These are phyloP conservation scores for Ostreobium quekettii DNA, from an alignment of 139 green algal species.

Conservation along the genomic window DNA sequence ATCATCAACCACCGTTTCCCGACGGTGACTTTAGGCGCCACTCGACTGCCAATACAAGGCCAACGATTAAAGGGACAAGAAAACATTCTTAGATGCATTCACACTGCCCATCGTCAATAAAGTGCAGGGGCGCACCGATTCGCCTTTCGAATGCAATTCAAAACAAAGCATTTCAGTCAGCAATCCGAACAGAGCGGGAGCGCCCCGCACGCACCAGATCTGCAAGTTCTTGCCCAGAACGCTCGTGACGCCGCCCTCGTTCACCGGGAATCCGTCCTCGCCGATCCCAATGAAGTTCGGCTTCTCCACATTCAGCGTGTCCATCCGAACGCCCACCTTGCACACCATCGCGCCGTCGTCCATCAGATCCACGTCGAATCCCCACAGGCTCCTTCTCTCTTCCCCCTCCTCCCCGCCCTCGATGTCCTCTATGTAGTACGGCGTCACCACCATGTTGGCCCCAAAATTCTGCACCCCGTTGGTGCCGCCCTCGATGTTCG, in stretches of 20 bases:
- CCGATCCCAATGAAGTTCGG: slow-evolving; percentile 51
- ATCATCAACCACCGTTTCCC: too few relatives aligned
- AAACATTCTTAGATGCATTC: neutral
- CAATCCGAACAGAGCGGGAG: neutral
- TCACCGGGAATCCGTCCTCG: slow-evolving; percentile 46
- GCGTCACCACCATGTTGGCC: neutral
- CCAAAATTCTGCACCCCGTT: slow-evolving; percentile 38
- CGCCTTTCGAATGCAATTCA: neutral
- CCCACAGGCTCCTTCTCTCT: neutral
- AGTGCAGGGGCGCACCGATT: neutral
- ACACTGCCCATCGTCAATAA: neutral
- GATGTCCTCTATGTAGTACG: neutral
- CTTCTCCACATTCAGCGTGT: slow-evolving; percentile 37
- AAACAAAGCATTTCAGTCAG: neutral
- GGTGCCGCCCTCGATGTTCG: slow-evolving; percentile 34
- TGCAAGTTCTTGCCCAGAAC: slow-evolving; percentile 49
- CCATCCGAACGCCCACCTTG: slow-evolving; percentile 16
- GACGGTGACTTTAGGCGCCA: neutral
- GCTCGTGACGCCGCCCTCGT: slow-evolving; percentile 40
- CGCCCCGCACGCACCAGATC: slow-evolving; percentile 32
- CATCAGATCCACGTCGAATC: slow-evolving; percentile 4
- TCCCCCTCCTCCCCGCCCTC: neutral
- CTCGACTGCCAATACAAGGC: neutral
- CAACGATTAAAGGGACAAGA: neutral
- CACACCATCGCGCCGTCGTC: slow-evolving; percentile 4